These are phyloP conservation scores for Candida tunisiensis DNA, from an alignment of 1,139 yeast genomes.

Conservation along the genomic window DNA sequence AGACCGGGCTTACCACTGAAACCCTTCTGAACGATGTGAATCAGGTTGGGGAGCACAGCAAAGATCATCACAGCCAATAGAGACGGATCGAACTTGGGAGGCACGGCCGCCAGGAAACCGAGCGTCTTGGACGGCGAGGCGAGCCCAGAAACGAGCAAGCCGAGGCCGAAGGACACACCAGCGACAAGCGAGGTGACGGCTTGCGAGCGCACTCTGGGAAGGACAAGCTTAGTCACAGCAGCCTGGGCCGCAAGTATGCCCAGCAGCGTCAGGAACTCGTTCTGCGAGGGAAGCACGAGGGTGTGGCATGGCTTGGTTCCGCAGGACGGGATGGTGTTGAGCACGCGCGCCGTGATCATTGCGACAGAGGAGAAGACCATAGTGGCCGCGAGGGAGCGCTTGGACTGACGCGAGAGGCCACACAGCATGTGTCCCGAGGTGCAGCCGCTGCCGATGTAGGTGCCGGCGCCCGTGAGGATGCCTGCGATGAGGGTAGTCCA, in stretches of 20 bases:
- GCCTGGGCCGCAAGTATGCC: no score
- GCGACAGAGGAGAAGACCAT: constrained; percentile 20
- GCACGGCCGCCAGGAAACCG: constrained; percentile 24
- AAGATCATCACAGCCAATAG: constrained; percentile 23
- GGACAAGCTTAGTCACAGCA: no score
- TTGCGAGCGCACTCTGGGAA: no score
- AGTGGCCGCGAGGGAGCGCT: constrained; percentile 26
- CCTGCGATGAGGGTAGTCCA: constrained; percentile 14
- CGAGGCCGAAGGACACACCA: constrained; percentile 27
- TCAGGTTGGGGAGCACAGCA: constrained; percentile 24
- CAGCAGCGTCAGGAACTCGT: no score
- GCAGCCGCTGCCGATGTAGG: constrained; percentile 28
- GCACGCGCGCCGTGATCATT: constrained; percentile 5
- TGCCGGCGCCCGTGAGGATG: constrained; percentile 25
- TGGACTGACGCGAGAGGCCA: constrained; percentile 25
- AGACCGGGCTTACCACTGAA: background rate
- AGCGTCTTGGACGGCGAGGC: constrained; percentile 23
- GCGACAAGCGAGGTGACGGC: constrained; percentile 7
- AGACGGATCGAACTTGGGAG: constrained; percentile 27
- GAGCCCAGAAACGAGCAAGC: constrained; percentile 28
- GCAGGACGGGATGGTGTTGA: background rate
- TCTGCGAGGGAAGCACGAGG: no score
- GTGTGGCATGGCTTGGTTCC: no score
- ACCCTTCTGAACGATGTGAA: background rate
- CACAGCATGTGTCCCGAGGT: constrained; percentile 33